Evolutionary conservation across 192 early-diverging fungal genomes (phyloP), one percentile per base, ranked within the genome.

Genomic region (Gryganskiella cystojenkinii): DNA sequence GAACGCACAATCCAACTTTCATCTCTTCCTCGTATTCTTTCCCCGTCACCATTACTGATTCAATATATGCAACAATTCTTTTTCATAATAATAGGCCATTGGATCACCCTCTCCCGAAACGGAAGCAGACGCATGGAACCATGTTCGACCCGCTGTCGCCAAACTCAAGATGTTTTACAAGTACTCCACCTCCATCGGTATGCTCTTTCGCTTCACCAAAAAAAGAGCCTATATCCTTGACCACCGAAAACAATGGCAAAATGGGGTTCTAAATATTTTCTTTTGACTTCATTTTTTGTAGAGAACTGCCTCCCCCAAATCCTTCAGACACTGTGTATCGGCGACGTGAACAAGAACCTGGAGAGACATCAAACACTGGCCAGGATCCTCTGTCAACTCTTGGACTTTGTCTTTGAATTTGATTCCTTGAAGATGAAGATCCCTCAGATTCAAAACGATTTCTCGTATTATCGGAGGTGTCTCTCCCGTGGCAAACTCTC

Each of bases 381-480:
- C 11, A 89, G 90, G 67, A 82, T 91, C 52, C 80, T 97, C 49
- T 95, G 94, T 9, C 90, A 95, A 53, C 80, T 98, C 54, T 85
- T 99, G 44, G 89, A 93, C 71, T 95, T 96, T 80, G 90, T 91
- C 31, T 92, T 94, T 80, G 88, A 92, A 37, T 99, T 99, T 84
- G 97, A 99, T 75, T 90, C 92, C 67, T 74, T 97, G 11, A 99
- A 99, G 91, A 93, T 94, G 90, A 83, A 79, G 67, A 92, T 89
- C 45, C 88, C 92, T 17, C 89, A 90, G 69, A 88, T 98, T 64
- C 97, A 99, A 80, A 99, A 99, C 81, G 97, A 99, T 68, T 96
- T 99, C 75, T 96, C 96, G 44, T 99, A 95, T 75, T 99, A 99
- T 68, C 92, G 96, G 44, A 87, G 97, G 56, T 94, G 95, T 53